Conservation (phyloP, 371 early-diverging fungal species). For the Saksenaea vasiformis region DNA sequence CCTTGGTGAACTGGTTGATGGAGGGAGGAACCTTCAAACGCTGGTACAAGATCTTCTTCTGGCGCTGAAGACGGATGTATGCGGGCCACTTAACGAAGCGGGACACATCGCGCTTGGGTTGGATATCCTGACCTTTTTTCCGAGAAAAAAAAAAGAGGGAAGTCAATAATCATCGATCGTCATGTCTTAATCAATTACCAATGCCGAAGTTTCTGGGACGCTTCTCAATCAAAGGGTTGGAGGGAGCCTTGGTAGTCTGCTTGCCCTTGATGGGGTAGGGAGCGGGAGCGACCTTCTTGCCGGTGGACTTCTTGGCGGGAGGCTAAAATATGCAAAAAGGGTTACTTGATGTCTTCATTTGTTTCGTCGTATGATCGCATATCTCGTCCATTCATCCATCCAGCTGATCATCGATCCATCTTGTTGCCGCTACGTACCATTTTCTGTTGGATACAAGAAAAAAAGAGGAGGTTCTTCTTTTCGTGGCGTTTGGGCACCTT, state of each 20-base stretch:
- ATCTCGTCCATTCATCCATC: constrained; percentile 19
- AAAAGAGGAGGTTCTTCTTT: constrained; percentile 8
- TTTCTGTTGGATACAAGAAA: constrained; percentile 8
- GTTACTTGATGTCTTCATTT: neutral
- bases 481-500: neutral
- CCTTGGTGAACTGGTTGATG: constrained; percentile 99
- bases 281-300: constrained; percentile 94
- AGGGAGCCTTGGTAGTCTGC: constrained; percentile 68
- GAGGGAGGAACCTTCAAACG: constrained; percentile 99
- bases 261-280: constrained; percentile 80
- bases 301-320: constrained; percentile 59
- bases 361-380: neutral
- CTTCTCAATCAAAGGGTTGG: constrained; percentile 94
- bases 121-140: constrained; percentile 77
- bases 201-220: constrained; percentile 91
- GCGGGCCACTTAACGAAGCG: constrained; percentile 98
- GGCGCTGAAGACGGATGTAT: constrained; percentile 97
- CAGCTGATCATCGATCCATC: constrained; percentile 1
- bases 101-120: constrained; percentile 93
- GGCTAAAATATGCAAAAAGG: constrained; percentile 17
- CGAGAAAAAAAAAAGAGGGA: neutral
- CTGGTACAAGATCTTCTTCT: constrained; percentile 95
- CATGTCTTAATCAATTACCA: constrained; percentile 52
- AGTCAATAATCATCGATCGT: neutral
- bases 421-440: constrained; percentile 5